phyloP scores from a whole-genome alignment of 805 yeast genomes.

The Metschnikowia koreensis region DNA sequence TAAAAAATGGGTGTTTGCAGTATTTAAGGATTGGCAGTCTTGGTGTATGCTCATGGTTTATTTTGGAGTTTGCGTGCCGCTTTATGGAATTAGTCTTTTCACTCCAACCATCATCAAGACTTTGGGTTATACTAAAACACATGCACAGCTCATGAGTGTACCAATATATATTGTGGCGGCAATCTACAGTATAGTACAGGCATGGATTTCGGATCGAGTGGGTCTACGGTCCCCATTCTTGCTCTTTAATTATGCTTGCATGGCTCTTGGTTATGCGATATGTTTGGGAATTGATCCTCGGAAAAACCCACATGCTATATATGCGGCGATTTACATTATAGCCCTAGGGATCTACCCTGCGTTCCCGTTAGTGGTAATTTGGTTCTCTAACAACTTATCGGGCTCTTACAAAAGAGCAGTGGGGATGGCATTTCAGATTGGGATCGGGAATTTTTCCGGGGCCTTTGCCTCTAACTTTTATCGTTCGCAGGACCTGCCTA shows the following conservation, averaged over 20 bases:
- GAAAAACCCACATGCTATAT: constrained; percentile 24
- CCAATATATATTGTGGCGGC: constrained; percentile 42
- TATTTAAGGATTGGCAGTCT: constrained; percentile 29
- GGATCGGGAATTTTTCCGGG: constrained; percentile 39
- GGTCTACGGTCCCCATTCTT: constrained; percentile 33
- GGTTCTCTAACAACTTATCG: constrained; percentile 37
- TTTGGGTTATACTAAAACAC: constrained; percentile 42
- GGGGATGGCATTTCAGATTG: constrained; percentile 41
- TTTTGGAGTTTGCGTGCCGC: constrained; percentile 31
- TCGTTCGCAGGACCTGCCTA: constrained; percentile 26
- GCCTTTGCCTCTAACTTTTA: constrained; percentile 36
- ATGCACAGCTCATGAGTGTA: constrained; percentile 45
- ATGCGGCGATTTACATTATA: constrained; percentile 30
- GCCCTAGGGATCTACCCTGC: constrained; percentile 30
- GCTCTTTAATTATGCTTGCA: constrained; percentile 21
- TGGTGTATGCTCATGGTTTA: constrained; percentile 27
- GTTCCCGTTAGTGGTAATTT: constrained; percentile 31
- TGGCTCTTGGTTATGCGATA: constrained; percentile 32
- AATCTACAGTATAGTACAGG: constrained; percentile 27
- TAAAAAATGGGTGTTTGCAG: constrained; percentile 18
- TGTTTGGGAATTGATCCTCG: constrained; percentile 25
- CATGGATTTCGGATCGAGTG: constrained; percentile 23
- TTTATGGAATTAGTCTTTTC: constrained; percentile 41
- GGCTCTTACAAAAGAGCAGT: constrained; percentile 38
- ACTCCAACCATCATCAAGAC: constrained; percentile 44